These are phyloP conservation scores for Ceratocystis colombiana DNA, from an alignment of 2,329 filamentous ascomycete species.

Conservation along the genomic window DNA sequence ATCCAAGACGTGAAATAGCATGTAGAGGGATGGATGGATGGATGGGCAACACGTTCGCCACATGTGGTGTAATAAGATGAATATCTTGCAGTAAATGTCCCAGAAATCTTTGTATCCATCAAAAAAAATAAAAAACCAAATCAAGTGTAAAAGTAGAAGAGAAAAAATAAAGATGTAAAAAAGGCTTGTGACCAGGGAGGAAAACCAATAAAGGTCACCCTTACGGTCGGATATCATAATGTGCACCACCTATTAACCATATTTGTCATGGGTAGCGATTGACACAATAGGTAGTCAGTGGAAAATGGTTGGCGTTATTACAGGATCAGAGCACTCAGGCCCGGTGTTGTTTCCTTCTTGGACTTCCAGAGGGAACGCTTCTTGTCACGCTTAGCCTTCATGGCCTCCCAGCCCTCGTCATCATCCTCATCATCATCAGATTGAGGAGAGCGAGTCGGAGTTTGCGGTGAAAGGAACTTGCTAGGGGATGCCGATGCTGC, in stretches of 20 bases:
- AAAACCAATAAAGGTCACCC: not conserved
- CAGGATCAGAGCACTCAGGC: slow-evolving; percentile 41
- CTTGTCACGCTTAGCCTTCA: slow-evolving; percentile 59
- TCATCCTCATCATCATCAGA: slow-evolving; percentile 50
- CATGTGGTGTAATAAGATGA: not conserved
- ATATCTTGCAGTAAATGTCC: slow-evolving; percentile 5
- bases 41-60: not conserved
- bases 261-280: not conserved
- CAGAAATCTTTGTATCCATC: slow-evolving; percentile 15
- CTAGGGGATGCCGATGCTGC: slow-evolving; percentile 29
- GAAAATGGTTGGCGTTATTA: slow-evolving; percentile 19
- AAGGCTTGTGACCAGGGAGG: slow-evolving; percentile 3
- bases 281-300: not conserved
- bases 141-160: not conserved
- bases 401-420: slow-evolving; percentile 58
- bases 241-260: not conserved
- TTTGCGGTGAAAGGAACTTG: slow-evolving; percentile 29
- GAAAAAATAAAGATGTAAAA: not conserved
- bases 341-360: slow-evolving; percentile 46
- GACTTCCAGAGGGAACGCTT: slow-evolving; percentile 56
- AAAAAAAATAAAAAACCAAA: slow-evolving; percentile 7
- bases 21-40: not conserved
- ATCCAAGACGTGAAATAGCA: not conserved
- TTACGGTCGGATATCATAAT: slow-evolving; percentile 17
- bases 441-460: slow-evolving; percentile 34